Base-by-base conservation (phyloP, 1,284 basidiomycete species). In the Ustilago trichophora region DNA sequence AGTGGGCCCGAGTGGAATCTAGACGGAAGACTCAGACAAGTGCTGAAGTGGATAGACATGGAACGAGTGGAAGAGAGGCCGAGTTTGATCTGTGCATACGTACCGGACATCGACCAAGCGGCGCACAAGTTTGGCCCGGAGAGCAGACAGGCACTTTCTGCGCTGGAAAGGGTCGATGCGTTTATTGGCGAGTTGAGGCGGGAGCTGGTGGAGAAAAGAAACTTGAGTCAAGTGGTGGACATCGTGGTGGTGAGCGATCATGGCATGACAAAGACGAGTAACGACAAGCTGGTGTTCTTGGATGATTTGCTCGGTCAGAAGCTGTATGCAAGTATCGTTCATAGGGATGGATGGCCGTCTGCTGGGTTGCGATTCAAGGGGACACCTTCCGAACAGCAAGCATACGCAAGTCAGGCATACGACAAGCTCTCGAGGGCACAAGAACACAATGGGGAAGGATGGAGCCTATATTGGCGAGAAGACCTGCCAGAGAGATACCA, bases 241-340 rank as follows among this genome's bases (percentile, higher is more conserved):
- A 85, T 96, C 24, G 85, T 95, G 22, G 92, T 94, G 73, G 91
- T 96, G 46, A 91, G 89, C 56, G 93, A 96, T 81, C 93, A 96
- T 77, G 93, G 93, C 3, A 95, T 96, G 93, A 89, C 88, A 0
- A 88, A 89, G 70, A 94, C 92, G 8, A 88, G 87, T 62, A 86
- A 90, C 67, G 87, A 88, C 0, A 86, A 89, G 42, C 84, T 88
- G 47, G 84, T 95, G 31, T 92, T 89, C 81, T 84, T 96, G 45
- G 92, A 96, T 78, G 88, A 91, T 57, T 86, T 93, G 53, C 83
- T 94, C 16, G 91, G 90, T 0, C 69, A 82, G 24, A 87, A 90
- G 1, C 89, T 88, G 2, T 85, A 87, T 58, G 80, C 80, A 18
- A 83, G 83, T 40, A 88, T 91, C 58, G 86, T 87, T 56, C 88